These are phyloP conservation scores for Chimonanthus salicifolius DNA, from an alignment of 164 flowering plant genomes.

Conservation along the genomic window DNA sequence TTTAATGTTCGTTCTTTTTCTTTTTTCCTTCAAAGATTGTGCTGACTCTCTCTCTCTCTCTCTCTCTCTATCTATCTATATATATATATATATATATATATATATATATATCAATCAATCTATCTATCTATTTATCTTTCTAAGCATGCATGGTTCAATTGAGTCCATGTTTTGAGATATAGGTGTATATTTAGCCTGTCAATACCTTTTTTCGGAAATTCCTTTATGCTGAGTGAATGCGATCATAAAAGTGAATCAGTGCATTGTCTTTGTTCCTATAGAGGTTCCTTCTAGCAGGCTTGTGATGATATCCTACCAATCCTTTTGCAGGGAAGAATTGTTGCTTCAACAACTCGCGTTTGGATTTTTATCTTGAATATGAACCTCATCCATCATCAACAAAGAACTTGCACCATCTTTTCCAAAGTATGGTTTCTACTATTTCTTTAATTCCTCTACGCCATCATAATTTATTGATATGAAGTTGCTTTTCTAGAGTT, in stretches of 20 bases:
- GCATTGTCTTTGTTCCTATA: background rate
- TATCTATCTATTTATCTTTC: too few relatives aligned
- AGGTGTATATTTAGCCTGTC: background rate
- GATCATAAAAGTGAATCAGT: background rate
- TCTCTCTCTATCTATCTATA: too few relatives aligned
- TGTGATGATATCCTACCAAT: background rate
- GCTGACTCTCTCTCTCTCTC: too few relatives aligned
- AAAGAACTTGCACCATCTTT: slow-evolving; percentile 85
- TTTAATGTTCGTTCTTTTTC: too few relatives aligned
- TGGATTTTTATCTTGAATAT: slow-evolving; percentile 66
- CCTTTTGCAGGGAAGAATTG: slow-evolving; percentile 74
- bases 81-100: too few relatives aligned
- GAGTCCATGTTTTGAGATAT: background rate
- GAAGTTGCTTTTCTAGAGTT: background rate
- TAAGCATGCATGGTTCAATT: too few relatives aligned
- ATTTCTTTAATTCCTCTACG: background rate
- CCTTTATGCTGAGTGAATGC: background rate
- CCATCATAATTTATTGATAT: background rate
- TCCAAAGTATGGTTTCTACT: slow-evolving; percentile 61
- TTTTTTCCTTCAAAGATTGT: too few relatives aligned
- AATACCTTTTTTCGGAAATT: background rate
- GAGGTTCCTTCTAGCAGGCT: background rate
- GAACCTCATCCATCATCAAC: slow-evolving; percentile 94
- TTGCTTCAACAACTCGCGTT: slow-evolving; percentile 75
- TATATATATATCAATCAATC: too few relatives aligned